Evolutionary conservation across 345 rosid species (phyloP).

Genomic region (Litchi chinensis): DNA sequence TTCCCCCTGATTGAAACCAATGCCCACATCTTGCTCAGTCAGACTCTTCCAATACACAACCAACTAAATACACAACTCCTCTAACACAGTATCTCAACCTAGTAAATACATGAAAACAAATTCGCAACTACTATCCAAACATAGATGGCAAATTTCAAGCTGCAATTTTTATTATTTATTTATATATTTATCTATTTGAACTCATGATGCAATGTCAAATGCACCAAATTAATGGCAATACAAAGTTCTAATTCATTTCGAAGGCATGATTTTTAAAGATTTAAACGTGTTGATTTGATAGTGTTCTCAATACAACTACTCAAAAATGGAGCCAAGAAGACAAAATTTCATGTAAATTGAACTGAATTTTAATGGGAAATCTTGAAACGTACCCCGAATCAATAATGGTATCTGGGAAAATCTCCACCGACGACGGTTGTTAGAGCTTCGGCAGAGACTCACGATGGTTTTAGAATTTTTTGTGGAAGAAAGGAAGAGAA

Average conservation of each 20-base stretch:
- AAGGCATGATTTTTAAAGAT: background rate
- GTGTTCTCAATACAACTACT: background rate
- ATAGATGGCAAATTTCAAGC: constrained; percentile 8
- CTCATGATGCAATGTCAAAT: constrained; percentile 21
- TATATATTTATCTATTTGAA: background rate
- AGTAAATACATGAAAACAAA: constrained; percentile 15
- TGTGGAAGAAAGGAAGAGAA: background rate
- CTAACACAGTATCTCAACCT: background rate
- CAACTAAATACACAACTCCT: background rate
- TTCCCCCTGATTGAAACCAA: constrained; percentile 55
- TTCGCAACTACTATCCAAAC: constrained; percentile 17
- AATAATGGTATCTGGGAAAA: background rate
- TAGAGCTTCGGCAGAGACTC: background rate
- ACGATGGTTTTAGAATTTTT: background rate
- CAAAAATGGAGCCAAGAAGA: background rate
- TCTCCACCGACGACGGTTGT: background rate
- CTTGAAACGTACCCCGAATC: background rate
- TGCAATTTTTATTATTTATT: background rate
- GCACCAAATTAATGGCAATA: background rate
- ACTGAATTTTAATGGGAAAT: background rate
- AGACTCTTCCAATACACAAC: background rate
- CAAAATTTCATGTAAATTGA: background rate
- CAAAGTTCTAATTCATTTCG: background rate
- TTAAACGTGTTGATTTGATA: background rate
- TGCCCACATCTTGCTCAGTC: constrained; percentile 42